Conservation (phyloP, 176 grass and related monocot genomes). For the Carex kokanica region DNA sequence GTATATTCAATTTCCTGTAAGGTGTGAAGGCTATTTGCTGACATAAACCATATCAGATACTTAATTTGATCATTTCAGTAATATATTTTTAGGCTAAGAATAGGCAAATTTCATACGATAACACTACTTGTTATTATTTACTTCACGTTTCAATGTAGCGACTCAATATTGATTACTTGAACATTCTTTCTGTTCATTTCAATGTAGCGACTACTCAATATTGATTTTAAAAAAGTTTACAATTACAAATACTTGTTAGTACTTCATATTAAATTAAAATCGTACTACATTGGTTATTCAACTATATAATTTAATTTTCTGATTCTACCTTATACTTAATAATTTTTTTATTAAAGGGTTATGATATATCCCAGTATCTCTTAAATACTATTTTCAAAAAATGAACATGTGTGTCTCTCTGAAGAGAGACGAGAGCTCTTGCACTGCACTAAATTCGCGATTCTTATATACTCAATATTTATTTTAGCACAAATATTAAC, state of each 20-base stretch:
- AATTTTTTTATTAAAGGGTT: too few species aligned
- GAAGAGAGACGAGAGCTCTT: too few species aligned
- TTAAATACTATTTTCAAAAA: too few species aligned
- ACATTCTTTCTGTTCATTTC: not conserved
- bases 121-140: not conserved
- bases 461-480: not conserved
- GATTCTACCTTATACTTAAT: too few species aligned
- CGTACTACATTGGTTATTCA: too few species aligned
- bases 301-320: too few species aligned
- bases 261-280: too few species aligned
- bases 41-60: not conserved
- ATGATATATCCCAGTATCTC: too few species aligned
- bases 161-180: not conserved
- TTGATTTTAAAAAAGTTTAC: not conserved
- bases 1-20: not conserved
- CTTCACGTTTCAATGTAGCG: not conserved
- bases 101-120: not conserved
- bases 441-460: too few species aligned
- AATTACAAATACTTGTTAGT: too few species aligned
- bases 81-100: not conserved
- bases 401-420: too few species aligned
- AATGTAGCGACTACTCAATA: not conserved
- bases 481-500: not conserved
- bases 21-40: not conserved
- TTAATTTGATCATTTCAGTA: not conserved